phyloP scores from a whole-genome alignment of 2,329 filamentous ascomycete species.

The Hortaea werneckii region DNA sequence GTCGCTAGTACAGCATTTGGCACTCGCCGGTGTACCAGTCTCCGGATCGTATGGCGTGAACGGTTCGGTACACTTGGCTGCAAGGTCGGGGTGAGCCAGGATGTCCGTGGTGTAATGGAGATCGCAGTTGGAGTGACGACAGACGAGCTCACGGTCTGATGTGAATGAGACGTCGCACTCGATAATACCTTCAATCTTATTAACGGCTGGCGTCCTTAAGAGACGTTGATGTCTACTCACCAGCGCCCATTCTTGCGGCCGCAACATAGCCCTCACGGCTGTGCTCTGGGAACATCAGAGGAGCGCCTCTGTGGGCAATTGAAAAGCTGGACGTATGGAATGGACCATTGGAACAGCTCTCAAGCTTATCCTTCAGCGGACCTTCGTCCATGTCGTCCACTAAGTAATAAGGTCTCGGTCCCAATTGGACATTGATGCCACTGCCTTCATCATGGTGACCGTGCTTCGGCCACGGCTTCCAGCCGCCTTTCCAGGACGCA shows the following conservation, averaged over 20 bases:
- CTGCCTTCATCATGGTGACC: neutral
- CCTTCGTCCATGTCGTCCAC: slow-evolving; percentile 53
- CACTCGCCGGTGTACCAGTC: slow-evolving; percentile 41
- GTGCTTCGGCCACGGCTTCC: neutral
- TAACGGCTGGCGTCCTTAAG: too few relatives aligned
- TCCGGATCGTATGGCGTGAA: slow-evolving; percentile 40
- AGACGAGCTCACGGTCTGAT: slow-evolving; percentile 54
- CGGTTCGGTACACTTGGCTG: slow-evolving; percentile 52
- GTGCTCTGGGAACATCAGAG: slow-evolving; percentile 56
- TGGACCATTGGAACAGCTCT: slow-evolving; percentile 46
- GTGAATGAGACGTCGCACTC: slow-evolving; percentile 63
- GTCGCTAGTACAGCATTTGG: slow-evolving; percentile 62
- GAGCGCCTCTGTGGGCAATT: slow-evolving; percentile 52
- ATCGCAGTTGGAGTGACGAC: slow-evolving; percentile 58
- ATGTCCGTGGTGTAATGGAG: slow-evolving; percentile 61
- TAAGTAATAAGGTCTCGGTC: slow-evolving; percentile 55
- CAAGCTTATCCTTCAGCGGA: slow-evolving; percentile 49
- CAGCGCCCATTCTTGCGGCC: slow-evolving; percentile 57
- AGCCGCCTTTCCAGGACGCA: neutral
- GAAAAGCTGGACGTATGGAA: slow-evolving; percentile 46
- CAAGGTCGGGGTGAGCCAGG: slow-evolving; percentile 49
- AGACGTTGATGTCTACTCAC: slow-evolving; percentile 16
- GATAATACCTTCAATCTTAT: slow-evolving; percentile 32
- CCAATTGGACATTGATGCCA: slow-evolving; percentile 41
- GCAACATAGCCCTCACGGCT: slow-evolving; percentile 49